A percentile compares a stretch with the other conserved stretches of the same genome.
phyloP scores from a whole-genome alignment of 139 green algal species.

The Dunaliella primolecta region DNA sequence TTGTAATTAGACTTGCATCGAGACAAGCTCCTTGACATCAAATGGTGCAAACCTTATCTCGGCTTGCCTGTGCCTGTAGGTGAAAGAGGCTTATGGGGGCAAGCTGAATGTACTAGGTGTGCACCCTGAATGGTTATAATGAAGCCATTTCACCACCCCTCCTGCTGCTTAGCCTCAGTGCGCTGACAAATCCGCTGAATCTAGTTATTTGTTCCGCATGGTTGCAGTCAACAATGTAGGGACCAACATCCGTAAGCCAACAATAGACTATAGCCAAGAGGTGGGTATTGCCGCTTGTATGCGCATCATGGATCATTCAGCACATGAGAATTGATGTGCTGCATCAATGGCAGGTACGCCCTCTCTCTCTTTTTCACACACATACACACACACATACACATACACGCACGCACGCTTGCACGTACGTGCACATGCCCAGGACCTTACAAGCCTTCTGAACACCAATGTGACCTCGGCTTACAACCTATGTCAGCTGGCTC shows the following conservation, averaged over 20 bases:
- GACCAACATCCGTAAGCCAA: constrained; percentile 75
- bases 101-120: constrained; percentile 39
- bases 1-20: too few species aligned
- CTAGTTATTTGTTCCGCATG: not conserved
- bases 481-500: constrained; percentile 59
- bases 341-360: constrained; percentile 22
- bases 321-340: not conserved
- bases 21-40: too few species aligned
- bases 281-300: too few species aligned
- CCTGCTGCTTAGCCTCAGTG: too few species aligned
- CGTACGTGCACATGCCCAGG: constrained; percentile 30
- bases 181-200: too few species aligned
- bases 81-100: constrained; percentile 39
- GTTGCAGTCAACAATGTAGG: constrained; percentile 77
- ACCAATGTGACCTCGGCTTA: constrained; percentile 83
- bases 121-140: too few species aligned
- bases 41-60: too few species aligned
- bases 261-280: constrained; percentile 56
- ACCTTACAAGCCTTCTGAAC: constrained; percentile 65
- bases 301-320: too few species aligned
- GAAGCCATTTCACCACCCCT: too few species aligned
- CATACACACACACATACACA: not conserved
- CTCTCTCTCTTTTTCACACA: constrained; percentile 1
- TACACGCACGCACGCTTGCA: not conserved
- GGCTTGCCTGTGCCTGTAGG: too few species aligned